Evolutionary conservation across 2,329 filamentous ascomycete species (phyloP).

Genomic region (Nigrospora osmanthi): DNA sequence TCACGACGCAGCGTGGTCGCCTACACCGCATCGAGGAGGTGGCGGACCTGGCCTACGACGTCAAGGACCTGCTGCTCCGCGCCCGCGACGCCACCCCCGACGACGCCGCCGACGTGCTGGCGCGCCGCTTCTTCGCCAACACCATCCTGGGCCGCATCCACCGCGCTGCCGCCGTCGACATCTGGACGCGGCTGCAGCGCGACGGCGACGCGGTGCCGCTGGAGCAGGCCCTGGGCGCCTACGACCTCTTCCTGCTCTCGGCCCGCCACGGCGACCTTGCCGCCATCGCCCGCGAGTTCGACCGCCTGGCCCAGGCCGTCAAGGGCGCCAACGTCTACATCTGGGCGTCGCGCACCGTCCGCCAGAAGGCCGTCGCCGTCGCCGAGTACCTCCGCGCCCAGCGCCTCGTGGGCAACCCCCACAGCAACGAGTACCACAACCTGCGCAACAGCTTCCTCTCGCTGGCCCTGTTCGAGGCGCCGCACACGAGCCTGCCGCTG

Average conservation of each 20-base stretch:
- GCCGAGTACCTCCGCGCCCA: constrained; percentile 42
- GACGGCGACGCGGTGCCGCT: constrained; percentile 38
- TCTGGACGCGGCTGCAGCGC: constrained; percentile 44
- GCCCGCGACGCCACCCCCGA: constrained; percentile 35
- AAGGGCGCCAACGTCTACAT: constrained; percentile 30
- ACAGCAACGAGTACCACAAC: constrained; percentile 44
- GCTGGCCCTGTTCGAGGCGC: constrained; percentile 42
- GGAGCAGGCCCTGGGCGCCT: constrained; percentile 51
- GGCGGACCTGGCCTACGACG: constrained; percentile 49
- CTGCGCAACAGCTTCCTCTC: constrained; percentile 60
- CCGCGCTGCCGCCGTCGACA: constrained; percentile 47
- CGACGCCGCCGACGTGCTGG: constrained; percentile 49
- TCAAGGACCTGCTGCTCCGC: constrained; percentile 49
- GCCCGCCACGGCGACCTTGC: constrained; percentile 31
- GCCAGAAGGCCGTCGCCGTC: constrained; percentile 42
- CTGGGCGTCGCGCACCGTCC: constrained; percentile 33
- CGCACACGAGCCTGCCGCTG: constrained; percentile 49
- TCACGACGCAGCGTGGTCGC: constrained; percentile 44
- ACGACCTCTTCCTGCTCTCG: constrained; percentile 55
- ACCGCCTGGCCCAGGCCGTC: constrained; percentile 1
- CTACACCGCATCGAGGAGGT: constrained; percentile 48
- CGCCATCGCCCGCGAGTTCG: constrained; percentile 1
- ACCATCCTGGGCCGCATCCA: constrained; percentile 51
- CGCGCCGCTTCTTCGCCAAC: constrained; percentile 50
- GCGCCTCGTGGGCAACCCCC: constrained; percentile 38